Evolutionary conservation across 345 rosid species (phyloP), one percentile per base, ranked within the genome.

Genomic region (Litchi chinensis): DNA sequence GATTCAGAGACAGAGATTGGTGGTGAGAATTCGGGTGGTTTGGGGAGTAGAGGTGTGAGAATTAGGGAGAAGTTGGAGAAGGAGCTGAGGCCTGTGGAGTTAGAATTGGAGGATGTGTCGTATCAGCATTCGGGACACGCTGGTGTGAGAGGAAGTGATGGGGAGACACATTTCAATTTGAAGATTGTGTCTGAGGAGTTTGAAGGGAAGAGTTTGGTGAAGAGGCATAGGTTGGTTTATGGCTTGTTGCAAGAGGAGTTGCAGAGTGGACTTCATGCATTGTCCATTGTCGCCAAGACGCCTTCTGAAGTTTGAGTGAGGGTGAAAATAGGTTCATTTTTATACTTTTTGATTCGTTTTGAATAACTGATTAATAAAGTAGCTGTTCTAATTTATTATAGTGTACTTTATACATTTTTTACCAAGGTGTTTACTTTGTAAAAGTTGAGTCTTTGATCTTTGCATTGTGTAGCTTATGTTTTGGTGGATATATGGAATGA

Each of bases 41-140:
- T 87, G 62, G 93, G 91, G 77, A 87, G 88, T 70, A 90, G 97
- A 77, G 98, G 93, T 74, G 59, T 74, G 81, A 90, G 95, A 80
- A 93, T 96, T 40, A 90, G 77, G 84, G 95, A 88, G 87, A 91
- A 79, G 81, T 85, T 96, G 70, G 87, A 87, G 88, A 88, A 80
- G 64, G 95, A 91, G 87, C 91, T 94, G 1, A 86, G 82, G 26
- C 98, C 97, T 18, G 70, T 87, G 56, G 94, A 86, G 70, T 73
- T 96, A 75, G 89, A 83, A 76, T 91, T 94, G 73, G 95, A 94
- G 37, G 98, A 96, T 79, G 83, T 96, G 12, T 94, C 99, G 19
- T 90, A 94, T 84, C 98, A 91, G 87, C 99, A 96, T 79, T 94
- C 97, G 0, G 98, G 98, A 70, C 99, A 96, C 82, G 97, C 95